These are phyloP conservation scores for Oryza meyeriana DNA, from an alignment of 176 grass and related monocot species.

Conservation along the genomic window DNA sequence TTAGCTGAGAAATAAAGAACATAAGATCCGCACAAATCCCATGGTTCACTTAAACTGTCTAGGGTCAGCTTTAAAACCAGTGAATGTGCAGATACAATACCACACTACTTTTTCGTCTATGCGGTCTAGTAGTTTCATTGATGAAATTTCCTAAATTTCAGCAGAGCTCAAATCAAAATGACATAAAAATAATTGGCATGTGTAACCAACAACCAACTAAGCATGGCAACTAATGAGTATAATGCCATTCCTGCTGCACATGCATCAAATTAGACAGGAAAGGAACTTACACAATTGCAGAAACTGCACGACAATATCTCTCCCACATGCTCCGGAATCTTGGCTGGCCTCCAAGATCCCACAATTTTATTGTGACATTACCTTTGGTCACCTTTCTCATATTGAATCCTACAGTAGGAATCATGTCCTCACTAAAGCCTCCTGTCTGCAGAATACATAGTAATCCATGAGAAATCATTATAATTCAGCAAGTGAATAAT, in stretches of 20 bases:
- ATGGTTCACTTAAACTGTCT: neutral
- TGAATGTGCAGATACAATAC: neutral
- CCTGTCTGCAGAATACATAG: constrained; percentile 60
- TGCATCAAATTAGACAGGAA: neutral
- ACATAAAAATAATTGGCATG: neutral
- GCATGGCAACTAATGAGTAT: constrained; percentile 4
- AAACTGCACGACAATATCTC: constrained; percentile 99
- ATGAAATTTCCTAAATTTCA: constrained; percentile 12
- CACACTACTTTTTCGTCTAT: neutral
- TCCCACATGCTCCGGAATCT: constrained; percentile 99
- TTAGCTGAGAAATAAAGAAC: neutral
- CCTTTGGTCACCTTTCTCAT: constrained; percentile 99
- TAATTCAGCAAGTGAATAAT: neutral
- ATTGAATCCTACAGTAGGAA: constrained; percentile 99
- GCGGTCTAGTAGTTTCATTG: neutral
- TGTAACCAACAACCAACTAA: constrained; percentile 19
- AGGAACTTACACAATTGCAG: constrained; percentile 90
- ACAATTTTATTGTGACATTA: constrained; percentile 98
- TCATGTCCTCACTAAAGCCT: constrained; percentile 98
- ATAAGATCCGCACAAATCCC: neutral
- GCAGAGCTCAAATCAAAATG: neutral
- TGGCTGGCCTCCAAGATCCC: constrained; percentile 98
- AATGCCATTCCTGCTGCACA: neutral
- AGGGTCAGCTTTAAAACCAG: neutral
- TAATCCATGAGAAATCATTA: constrained; percentile 14